Evolutionary conservation across 2,329 filamentous ascomycete genomes (phyloP), one percentile per base, ranked within the genome.

Genomic region (Ophiocordyceps sinensis): DNA sequence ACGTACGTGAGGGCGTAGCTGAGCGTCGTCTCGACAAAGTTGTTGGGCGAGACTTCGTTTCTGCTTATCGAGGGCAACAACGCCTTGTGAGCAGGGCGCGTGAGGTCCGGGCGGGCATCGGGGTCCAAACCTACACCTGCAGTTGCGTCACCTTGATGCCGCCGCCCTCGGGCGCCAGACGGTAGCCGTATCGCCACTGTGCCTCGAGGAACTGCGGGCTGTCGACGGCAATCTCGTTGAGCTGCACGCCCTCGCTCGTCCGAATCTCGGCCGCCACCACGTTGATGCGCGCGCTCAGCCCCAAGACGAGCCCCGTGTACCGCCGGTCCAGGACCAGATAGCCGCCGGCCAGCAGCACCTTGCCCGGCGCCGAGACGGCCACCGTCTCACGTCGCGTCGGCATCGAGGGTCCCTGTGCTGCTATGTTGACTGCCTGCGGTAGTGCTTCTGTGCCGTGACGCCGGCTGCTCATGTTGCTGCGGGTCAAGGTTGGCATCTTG

Each of bases 321-420:
- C 74, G 69, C 45, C 85, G 78, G 65, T 96, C 89, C 37, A 98
- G 79, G 19, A 95, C 89, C 37, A 96, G 78, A 63, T 96, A 98
- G 46, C 91, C 91, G 47, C 91, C 91, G 4, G 89, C 86, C 41
- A 96, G 75, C 48, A 98, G 75, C 45, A 98, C 91, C 68, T 98
- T 98, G 51, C 91, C 91, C 15, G 91, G 91, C 19, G 91, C 89
- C 47, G 91, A 96, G 49, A 94, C 76, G 55, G 79, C 81, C 38
- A 63, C 53, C 38, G 65, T 64, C 46, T 59, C 57, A 53, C 60
- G 55, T 39, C 9, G 34, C 29, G 14, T 23, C 8, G 17, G 28
- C 30, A 28, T 38, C 19, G 15, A 19, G 17, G 10, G 11, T n/a
- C n/a, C 15, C 17, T 15, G 17, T 5, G 19, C 15, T 14, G 11